A percentile compares a stretch with the other conserved stretches of the same genome.
Conservation (phyloP, 2,329 filamentous ascomycete genomes). For the Teratosphaeria viscida region DNA sequence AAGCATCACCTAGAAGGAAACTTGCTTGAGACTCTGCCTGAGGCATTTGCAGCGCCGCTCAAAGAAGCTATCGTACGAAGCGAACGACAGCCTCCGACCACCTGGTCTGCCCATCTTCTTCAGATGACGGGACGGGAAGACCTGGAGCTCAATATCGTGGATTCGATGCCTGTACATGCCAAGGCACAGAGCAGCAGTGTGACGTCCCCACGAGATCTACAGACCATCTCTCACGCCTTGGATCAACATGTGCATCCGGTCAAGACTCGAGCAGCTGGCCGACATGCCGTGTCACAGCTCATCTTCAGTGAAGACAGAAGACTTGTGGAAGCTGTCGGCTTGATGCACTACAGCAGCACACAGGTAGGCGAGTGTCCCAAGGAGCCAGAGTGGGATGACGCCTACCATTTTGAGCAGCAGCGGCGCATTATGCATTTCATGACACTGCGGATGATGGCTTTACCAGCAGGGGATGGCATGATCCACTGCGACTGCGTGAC, state of each 20-base stretch:
- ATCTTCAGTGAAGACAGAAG: conserved; percentile 89
- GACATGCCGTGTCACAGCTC: conserved; percentile 65
- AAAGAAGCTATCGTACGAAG: conserved; percentile 77
- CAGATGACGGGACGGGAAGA: conserved; percentile 73
- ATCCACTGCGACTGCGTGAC: conserved; percentile 79
- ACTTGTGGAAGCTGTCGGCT: conserved; percentile 70
- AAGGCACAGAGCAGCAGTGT: not conserved
- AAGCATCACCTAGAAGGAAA: conserved; percentile 55
- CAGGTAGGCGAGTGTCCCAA: conserved; percentile 68
- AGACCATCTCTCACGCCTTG: conserved; percentile 59
- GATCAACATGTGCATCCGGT: conserved; percentile 55
- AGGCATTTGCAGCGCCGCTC: conserved; percentile 68
- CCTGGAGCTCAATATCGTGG: conserved; percentile 31
- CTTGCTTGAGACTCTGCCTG: conserved; percentile 73
- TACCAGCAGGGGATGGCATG: conserved; percentile 77
- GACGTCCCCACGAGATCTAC: conserved; percentile 52
- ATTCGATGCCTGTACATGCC: conserved; percentile 24
- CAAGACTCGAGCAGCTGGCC: conserved; percentile 70
- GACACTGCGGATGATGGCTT: conserved; percentile 76
- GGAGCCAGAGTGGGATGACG: conserved; percentile 70
- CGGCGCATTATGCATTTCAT: conserved; percentile 81
- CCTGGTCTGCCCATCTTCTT: conserved; percentile 63
- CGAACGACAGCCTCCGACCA: conserved; percentile 68
- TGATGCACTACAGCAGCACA: conserved; percentile 77
- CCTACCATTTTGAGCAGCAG: conserved; percentile 80